Evolutionary conservation across 2,329 filamentous ascomycete species (phyloP).

Genomic region (Penicillium sp.): DNA sequence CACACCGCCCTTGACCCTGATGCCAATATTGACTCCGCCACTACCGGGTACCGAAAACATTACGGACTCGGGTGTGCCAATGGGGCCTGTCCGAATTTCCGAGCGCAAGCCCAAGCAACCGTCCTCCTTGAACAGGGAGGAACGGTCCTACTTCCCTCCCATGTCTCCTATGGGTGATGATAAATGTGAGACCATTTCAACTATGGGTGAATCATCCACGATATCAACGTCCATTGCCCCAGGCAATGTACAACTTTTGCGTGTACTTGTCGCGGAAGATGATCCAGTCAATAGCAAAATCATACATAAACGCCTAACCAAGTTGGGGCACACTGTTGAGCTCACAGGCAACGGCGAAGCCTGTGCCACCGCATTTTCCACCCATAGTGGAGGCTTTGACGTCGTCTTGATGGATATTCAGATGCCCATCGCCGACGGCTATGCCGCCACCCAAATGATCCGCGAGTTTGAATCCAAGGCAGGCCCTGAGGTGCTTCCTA

Average conservation of each 20-base stretch:
- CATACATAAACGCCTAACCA: constrained; percentile 76
- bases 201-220: constrained; percentile 3
- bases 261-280: constrained; percentile 79
- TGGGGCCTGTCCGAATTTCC: constrained; percentile 32
- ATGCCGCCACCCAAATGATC: constrained; percentile 81
- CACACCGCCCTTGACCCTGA: constrained; percentile 14
- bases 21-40: constrained; percentile 21
- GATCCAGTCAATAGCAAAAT: constrained; percentile 87
- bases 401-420: constrained; percentile 93
- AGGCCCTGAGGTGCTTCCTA: constrained; percentile 55
- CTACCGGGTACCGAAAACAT: constrained; percentile 30
- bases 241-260: constrained; percentile 8
- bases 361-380: constrained; percentile 70
- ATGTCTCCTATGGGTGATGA: background rate
- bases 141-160: constrained; percentile 20
- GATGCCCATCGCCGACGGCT: constrained; percentile 97
- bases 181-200: constrained; percentile 5
- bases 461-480: constrained; percentile 65
- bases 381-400: constrained; percentile 65
- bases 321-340: constrained; percentile 68
- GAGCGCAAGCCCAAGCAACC: constrained; percentile 17
- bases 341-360: constrained; percentile 83
- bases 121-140: background rate
- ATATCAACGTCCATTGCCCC: constrained; percentile 7
- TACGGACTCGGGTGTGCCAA: constrained; percentile 35